Base-by-base conservation (phyloP, 768 basidiomycete genomes). In the Leccinellum rugosiceps region DNA sequence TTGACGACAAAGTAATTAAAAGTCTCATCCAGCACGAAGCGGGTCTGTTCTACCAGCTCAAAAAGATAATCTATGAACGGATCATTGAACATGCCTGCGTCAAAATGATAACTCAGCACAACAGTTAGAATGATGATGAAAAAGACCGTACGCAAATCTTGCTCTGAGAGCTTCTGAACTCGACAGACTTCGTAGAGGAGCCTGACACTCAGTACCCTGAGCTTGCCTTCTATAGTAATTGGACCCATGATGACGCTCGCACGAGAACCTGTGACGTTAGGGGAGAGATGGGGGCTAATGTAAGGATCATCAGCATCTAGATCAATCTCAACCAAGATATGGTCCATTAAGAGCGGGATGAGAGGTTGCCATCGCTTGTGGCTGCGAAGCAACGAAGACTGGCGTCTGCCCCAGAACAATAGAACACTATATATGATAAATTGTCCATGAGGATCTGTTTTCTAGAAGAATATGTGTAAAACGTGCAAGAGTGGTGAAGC, bases 1-100 rank as follows among this genome's bases (percentile, higher is more conserved):
- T 95, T 95, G 71, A 99, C 95, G 35, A 98, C 87, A 1, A 91
- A 87, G 69, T 98, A 98, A 67, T 98, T 98, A 74, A 98, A 88
- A 0, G 87, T 84, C 59, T 99, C 97, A 65, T 98, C 95, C 2
- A 85, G 83, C 76, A 91, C 84, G 60, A 88, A 81, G 47, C 91
- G 80, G 0, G 97, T 98, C 63, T 90, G 85, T 70, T 99, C 97
- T 38, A 99, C 92, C 44, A 98, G 82, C 52, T 96, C 90, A 64
- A 97, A 96, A 47, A 99, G 74, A 65, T 87, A 83, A 58, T 94
- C 91, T 48, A 99, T 86, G 71, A 98, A 97, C 0, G 76, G 50
- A 61, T 96, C 90, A 61, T 83, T 80, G 68, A 97, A 98, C 48
- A 88, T 78, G 41, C 80, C 94, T 96, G 63, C 4, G 41, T 45